phyloP scores from a whole-genome alignment of 371 early-diverging fungal genomes.

The Vairimorpha ceranae region DNA sequence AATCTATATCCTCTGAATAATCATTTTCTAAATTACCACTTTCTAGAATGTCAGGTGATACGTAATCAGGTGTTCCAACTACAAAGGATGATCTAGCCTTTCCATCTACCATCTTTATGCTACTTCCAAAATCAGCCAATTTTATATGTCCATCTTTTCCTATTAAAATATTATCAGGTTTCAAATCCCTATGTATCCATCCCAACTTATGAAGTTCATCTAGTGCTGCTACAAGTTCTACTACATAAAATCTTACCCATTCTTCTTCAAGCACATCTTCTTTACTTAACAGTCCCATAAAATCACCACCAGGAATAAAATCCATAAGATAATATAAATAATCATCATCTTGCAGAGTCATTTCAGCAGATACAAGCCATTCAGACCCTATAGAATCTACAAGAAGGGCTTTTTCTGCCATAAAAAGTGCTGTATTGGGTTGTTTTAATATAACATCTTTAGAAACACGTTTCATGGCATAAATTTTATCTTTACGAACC shows the following conservation, averaged over 20 bases:
- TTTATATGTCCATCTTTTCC: slow-evolving; percentile 69
- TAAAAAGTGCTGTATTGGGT: slow-evolving; percentile 55
- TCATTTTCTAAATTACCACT: slow-evolving; percentile 68
- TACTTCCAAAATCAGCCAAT: slow-evolving; percentile 78
- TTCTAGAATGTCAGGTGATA: slow-evolving; percentile 82
- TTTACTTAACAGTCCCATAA: slow-evolving; percentile 67
- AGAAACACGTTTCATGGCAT: slow-evolving; percentile 84
- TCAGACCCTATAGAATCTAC: slow-evolving; percentile 34
- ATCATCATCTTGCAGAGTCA: slow-evolving; percentile 68
- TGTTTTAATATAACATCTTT: slow-evolving; percentile 75
- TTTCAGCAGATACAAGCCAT: slow-evolving; percentile 64
- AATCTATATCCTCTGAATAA: slow-evolving; percentile 73
- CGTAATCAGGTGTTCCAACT: slow-evolving; percentile 89
- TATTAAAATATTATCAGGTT: slow-evolving; percentile 78
- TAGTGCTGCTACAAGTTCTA: slow-evolving; percentile 57
- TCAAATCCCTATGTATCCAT: slow-evolving; percentile 69
- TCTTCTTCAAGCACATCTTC: slow-evolving; percentile 64
- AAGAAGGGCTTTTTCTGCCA: slow-evolving; percentile 64
- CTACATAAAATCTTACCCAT: slow-evolving; percentile 63
- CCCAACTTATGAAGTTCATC: slow-evolving; percentile 59
- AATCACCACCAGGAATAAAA: slow-evolving; percentile 78
- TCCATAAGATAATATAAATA: slow-evolving; percentile 70
- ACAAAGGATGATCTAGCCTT: slow-evolving; percentile 72
- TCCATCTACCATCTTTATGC: slow-evolving; percentile 63
- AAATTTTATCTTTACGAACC: slow-evolving; percentile 67